Conservation (phyloP, 2,329 filamentous ascomycete genomes). For the Xylariomycetidae sp. region DNA sequence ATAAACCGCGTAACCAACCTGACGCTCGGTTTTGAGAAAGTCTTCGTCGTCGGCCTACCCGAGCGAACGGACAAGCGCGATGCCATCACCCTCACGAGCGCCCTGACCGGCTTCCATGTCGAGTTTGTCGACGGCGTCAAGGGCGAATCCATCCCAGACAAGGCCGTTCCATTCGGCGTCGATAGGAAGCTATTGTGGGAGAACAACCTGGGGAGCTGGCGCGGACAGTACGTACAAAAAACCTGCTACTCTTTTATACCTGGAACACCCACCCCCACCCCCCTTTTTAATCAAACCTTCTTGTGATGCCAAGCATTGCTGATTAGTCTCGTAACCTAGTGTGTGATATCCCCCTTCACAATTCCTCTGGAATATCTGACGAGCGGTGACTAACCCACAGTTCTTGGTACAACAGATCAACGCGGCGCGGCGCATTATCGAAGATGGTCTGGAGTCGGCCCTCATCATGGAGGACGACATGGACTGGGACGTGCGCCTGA, state of each 20-base stretch:
- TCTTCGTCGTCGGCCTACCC: conserved; percentile 40
- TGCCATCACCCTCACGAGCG: conserved; percentile 37
- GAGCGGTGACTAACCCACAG: too few species aligned
- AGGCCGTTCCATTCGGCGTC: conserved; percentile 33
- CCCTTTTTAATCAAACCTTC: too few species aligned
- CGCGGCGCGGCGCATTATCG: conserved; percentile 23
- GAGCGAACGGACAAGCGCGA: conserved; percentile 46
- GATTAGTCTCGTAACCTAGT: neutral
- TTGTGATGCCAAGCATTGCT: neutral
- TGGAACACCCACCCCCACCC: neutral
- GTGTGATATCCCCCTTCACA: too few species aligned
- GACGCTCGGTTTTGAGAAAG: conserved; percentile 26
- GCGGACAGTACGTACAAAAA: too few species aligned
- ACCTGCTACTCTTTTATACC: neutral
- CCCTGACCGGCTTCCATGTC: conserved; percentile 36
- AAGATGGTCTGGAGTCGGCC: conserved; percentile 29
- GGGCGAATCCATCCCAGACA: conserved; percentile 35
- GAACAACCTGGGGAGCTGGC: conserved; percentile 35
- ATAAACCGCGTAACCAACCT: conserved; percentile 15
- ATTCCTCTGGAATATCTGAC: too few species aligned
- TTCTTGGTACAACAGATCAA: too few species aligned
- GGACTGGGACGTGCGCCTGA: conserved; percentile 35
- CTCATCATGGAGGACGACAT: conserved; percentile 36
- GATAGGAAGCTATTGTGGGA: conserved; percentile 22
- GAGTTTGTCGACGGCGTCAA: conserved; percentile 40